These are phyloP conservation scores for Pleurotus ostreatus DNA, from an alignment of 768 basidiomycete genomes.

Conservation along the genomic window DNA sequence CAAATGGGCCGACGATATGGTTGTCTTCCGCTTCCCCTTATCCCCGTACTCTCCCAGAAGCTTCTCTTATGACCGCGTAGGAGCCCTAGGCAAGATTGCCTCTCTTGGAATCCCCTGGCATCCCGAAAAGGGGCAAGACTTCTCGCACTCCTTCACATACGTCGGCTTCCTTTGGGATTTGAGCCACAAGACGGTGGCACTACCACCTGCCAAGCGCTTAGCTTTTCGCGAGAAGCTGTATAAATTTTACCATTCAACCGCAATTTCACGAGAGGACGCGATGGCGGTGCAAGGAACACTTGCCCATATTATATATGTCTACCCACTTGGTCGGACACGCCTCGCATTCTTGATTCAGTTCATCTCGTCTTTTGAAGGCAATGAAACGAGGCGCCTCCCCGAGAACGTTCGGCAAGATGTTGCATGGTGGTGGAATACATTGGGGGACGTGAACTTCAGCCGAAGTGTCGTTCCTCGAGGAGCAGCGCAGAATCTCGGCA, in stretches of 20 bases:
- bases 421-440: constrained; percentile 8
- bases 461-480: neutral
- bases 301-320: constrained; percentile 7
- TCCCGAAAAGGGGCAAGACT: constrained; percentile 19
- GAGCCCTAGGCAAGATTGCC: constrained; percentile 12
- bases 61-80: constrained; percentile 14
- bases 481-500: constrained; percentile 5
- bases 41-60: too few species aligned
- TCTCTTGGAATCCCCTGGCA: constrained; percentile 21
- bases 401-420: neutral
- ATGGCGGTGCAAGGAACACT: constrained; percentile 6
- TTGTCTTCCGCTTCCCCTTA: constrained; percentile 16
- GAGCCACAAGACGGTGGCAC: constrained; percentile 12
- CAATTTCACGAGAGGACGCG: neutral
- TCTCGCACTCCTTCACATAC: constrained; percentile 16
- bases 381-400: neutral
- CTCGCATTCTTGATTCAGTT: constrained; percentile 1
- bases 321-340: neutral
- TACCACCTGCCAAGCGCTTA: constrained; percentile 21
- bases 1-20: constrained; percentile 2
- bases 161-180: constrained; percentile 28
- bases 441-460: neutral
- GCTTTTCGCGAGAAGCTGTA: constrained; percentile 17
- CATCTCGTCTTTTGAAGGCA: neutral
- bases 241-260: constrained; percentile 10